Evolutionary conservation across 2,329 filamentous ascomycete genomes (phyloP).

Genomic region (Trichoderma cornu-damae): DNA sequence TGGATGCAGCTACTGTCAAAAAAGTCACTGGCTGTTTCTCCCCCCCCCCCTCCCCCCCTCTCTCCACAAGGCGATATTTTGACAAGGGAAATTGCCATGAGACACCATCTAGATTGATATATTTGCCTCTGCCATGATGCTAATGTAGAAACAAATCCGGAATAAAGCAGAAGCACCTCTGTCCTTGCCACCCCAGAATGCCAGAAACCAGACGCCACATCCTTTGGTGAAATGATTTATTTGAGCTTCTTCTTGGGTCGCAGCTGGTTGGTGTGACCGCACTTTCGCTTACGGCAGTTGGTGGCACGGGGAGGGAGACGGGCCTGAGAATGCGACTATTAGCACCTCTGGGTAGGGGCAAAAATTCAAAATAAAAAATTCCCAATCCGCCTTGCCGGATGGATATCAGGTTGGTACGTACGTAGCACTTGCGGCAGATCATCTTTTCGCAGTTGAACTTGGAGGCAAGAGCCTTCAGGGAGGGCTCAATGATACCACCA

Average conservation of each 20-base stretch:
- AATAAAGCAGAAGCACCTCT: slow-evolving; percentile 35
- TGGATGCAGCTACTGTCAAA: background rate
- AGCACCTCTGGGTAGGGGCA: background rate
- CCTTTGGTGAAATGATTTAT: slow-evolving; percentile 43
- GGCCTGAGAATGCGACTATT: slow-evolving; percentile 39
- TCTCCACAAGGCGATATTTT: background rate
- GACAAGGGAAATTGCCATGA: slow-evolving; percentile 22
- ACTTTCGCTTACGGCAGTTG: slow-evolving; percentile 99
- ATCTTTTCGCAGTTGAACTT: slow-evolving; percentile 99
- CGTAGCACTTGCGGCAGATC: slow-evolving; percentile 99
- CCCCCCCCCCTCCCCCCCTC: too few relatives aligned
- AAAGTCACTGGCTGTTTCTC: background rate
- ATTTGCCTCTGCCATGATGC: slow-evolving; percentile 38
- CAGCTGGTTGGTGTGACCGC: slow-evolving; percentile 99
- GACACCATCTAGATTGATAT: slow-evolving; percentile 36
- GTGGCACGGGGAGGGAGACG: slow-evolving; percentile 96
- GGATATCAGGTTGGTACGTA: slow-evolving; percentile 51
- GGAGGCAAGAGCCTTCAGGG: slow-evolving; percentile 94
- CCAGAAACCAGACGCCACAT: slow-evolving; percentile 44
- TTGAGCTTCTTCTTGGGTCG: slow-evolving; percentile 99
- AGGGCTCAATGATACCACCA: slow-evolving; percentile 99
- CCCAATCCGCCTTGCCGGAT: background rate
- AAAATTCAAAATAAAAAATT: background rate
- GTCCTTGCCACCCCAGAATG: slow-evolving; percentile 37
- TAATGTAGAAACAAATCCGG: slow-evolving; percentile 39